Conservation (phyloP, 2,329 filamentous ascomycete species). For the Nigrospora oryzae region DNA sequence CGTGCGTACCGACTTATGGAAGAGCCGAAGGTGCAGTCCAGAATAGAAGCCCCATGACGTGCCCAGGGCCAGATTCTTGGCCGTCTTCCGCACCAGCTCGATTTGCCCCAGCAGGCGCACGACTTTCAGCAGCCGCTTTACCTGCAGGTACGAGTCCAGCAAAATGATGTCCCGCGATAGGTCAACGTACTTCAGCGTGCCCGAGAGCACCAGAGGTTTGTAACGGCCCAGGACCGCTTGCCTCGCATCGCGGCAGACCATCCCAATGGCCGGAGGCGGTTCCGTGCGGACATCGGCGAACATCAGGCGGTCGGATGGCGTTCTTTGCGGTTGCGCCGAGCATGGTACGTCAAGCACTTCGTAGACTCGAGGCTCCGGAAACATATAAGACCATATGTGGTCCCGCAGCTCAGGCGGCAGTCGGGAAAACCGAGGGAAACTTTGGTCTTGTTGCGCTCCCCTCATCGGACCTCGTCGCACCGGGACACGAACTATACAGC, state of each 20-base stretch:
- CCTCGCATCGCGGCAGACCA: conserved; percentile 35
- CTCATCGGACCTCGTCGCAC: too few species aligned
- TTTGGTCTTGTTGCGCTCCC: not conserved
- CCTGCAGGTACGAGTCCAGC: conserved; percentile 37
- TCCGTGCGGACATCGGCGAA: conserved; percentile 37
- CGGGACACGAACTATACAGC: too few species aligned
- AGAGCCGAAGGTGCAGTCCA: conserved; percentile 35
- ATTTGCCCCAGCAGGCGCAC: conserved; percentile 37
- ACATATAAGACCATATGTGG: conserved; percentile 35
- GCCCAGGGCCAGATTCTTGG: conserved; percentile 32
- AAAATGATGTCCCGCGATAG: conserved; percentile 35
- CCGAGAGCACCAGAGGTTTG: conserved; percentile 32
- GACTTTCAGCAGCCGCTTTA: conserved; percentile 35
- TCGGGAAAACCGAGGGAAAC: conserved; percentile 19
- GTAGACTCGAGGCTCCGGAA: conserved; percentile 35
- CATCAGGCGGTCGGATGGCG: conserved; percentile 31
- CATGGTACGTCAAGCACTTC: conserved; percentile 37
- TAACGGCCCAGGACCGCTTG: conserved; percentile 32
- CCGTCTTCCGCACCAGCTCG: conserved; percentile 30
- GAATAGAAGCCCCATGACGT: conserved; percentile 37
- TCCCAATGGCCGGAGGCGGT: conserved; percentile 32
- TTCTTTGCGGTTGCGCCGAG: conserved; percentile 26
- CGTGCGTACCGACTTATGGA: conserved; percentile 32
- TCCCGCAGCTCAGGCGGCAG: conserved; percentile 35
- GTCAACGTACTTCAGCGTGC: conserved; percentile 37